Evolutionary conservation across 768 basidiomycete genomes (phyloP).

Genomic region (Tricholoma furcatifolium): DNA sequence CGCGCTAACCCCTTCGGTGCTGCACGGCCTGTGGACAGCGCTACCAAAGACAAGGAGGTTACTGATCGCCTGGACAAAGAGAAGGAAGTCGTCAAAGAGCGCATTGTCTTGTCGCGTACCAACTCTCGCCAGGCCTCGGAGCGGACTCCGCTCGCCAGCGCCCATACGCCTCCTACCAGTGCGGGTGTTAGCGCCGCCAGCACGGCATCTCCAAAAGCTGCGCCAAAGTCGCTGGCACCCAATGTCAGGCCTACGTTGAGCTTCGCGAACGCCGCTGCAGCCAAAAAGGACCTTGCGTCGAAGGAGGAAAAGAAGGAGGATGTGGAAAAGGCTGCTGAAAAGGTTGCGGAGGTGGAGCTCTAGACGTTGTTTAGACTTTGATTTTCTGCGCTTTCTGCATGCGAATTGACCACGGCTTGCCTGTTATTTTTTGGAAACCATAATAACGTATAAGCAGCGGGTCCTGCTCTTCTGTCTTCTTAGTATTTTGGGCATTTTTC

Average conservation of each 20-base stretch:
- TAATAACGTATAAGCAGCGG: neutral
- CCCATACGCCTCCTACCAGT: constrained; percentile 33
- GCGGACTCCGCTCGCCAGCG: constrained; percentile 31
- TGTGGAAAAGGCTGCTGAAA: constrained; percentile 19
- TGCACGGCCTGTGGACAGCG: constrained; percentile 85
- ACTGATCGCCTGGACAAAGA: constrained; percentile 70
- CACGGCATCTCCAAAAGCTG: constrained; percentile 26
- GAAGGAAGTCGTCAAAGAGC: constrained; percentile 53
- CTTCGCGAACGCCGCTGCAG: constrained; percentile 82
- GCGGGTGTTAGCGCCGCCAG: constrained; percentile 18
- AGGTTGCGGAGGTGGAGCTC: constrained; percentile 18
- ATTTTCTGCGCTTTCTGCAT: constrained; percentile 3
- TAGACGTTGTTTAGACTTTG: constrained; percentile 7
- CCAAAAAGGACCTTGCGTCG: constrained; percentile 45
- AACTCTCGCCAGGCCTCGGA: constrained; percentile 52
- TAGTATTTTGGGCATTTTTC: neutral
- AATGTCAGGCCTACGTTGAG: constrained; percentile 73
- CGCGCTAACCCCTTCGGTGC: constrained; percentile 83
- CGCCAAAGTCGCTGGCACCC: constrained; percentile 34
- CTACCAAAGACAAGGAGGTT: constrained; percentile 73
- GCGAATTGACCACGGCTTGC: constrained; percentile 1
- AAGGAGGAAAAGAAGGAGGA: constrained; percentile 17
- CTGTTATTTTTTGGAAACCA: neutral
- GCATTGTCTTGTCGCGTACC: constrained; percentile 51
- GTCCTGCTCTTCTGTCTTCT: neutral